Evolutionary conservation across 768 basidiomycete genomes (phyloP), one percentile per base, ranked within the genome.

Genomic region (Tulasnella sp.): DNA sequence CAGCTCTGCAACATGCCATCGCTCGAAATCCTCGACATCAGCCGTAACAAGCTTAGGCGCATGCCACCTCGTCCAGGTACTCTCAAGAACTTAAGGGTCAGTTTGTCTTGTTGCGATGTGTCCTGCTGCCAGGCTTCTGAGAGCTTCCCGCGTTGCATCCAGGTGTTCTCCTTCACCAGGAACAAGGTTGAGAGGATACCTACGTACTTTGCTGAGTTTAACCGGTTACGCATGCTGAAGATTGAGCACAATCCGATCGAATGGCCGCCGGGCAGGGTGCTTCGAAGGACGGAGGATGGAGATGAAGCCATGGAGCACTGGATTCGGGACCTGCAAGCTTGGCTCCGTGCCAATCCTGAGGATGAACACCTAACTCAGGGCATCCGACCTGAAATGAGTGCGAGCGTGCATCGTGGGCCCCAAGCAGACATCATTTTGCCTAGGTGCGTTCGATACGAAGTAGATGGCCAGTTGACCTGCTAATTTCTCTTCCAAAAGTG

Each of bases 1-100:
- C 79, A 97, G 96, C 86, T 97, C 64, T 94, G 93, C 67, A 84
- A 89, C 22, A 90, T 99, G 85, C 89, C 91, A 3, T 91, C 91
- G 7, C 86, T 99, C 74, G 97, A 99, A 83, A 97, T 96, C 77
- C 85, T 99, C 78, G 97, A 99, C 82, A 87, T 99, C 58, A 96
- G 94, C 79, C 90, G 93, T 79, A 99, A 99, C 84, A 93, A 91
- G 83, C 89, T 99, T 79, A 90, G 88, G 81, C 85, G 86, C 70
- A 85, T 99, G 29, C 97, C 97, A 14, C 83, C 88, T 4, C 87
- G 90, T 77, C 92, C 96, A 22, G 96, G 96, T 7, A 87, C 90
- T 7, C 87, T 99, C 52, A 83, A 87, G 71, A 88, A 91, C 76
- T 89, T 99, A 78, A 88, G 89, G 79, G 94, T 93, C 82, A 31